Base-by-base conservation (phyloP, 768 basidiomycete genomes). In the Lactarius trivialis region DNA sequence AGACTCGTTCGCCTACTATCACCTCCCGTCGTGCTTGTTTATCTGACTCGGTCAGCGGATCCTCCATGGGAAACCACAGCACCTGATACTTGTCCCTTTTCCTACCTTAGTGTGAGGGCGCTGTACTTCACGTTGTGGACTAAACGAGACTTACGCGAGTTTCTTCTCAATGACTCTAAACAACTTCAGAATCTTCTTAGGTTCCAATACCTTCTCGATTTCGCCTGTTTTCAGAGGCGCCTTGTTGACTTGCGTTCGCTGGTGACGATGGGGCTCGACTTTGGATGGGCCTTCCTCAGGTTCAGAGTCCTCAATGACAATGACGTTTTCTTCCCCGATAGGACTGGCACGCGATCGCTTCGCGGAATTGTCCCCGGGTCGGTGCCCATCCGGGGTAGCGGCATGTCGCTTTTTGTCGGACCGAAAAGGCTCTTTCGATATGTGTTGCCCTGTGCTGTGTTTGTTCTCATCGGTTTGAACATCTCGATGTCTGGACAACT, bases 31-130 rank as follows among this genome's bases (percentile, higher is more conserved):
- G 76, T 49, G 67, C 64, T 53, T 64, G 68, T 62, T 78, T 82
- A 70, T 92, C 81, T 28, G 69, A 56, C 14, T 82, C 79, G 2
- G 78, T 78, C 55, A 93, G 73, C 7, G 89, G 85, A 1, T 78
- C 75, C 0, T 77, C 79, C 74, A 93, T 80, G 1, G 90, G 88
- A 68, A 94, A 93, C 68, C 85, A 88, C 33, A 97, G 76, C 19
- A 96, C 82, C 71, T 97, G 93, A 70, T 90, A 93, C 50, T 87
- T 78, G 61, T 81, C 75, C 67, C 78, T 70, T 65, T 73, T 76
- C 63, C 85, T 85, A 66, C n/a, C 32, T 33, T n/a, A 36, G 57
- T 68, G 54, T 66, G 52, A 73, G 51, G 52, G 59, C 6, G 32
- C 14, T 61, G 51, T 30, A 12, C 52, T n/a, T 26, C 26, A 14